phyloP scores from a whole-genome alignment of 495 filamentous ascomycete genomes.

The Cercophora newfieldiana region DNA sequence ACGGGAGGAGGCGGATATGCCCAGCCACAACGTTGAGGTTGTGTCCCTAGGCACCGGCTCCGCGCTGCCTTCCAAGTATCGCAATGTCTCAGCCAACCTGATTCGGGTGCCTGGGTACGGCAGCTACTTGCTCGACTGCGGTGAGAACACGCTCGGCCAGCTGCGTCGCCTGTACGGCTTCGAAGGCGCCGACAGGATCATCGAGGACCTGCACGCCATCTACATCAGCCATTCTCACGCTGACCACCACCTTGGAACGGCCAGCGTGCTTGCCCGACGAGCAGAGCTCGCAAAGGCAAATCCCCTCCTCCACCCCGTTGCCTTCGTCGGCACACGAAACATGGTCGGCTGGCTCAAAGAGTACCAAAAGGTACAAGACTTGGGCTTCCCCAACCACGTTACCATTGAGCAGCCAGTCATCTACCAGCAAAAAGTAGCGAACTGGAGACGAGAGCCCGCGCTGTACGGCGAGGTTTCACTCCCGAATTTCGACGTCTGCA shows the following conservation, averaged over 20 bases:
- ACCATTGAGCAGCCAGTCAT: conserved; percentile 34
- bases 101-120: conserved; percentile 80
- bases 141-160: conserved; percentile 93
- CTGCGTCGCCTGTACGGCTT: conserved; percentile 69
- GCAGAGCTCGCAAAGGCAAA: conserved; percentile 31
- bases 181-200: conserved; percentile 62
- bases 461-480: conserved; percentile 39
- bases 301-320: conserved; percentile 3
- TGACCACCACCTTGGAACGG: conserved; percentile 90
- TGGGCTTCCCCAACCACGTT: conserved; percentile 54
- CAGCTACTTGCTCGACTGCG: conserved; percentile 84
- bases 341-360: conserved; percentile 77
- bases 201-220: conserved; percentile 77
- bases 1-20: conserved; percentile 55
- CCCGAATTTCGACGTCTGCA: conserved; percentile 54
- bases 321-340: conserved; percentile 33
- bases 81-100: conserved; percentile 90
- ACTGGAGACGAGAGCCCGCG: background rate
- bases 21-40: conserved; percentile 74
- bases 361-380: conserved; percentile 74
- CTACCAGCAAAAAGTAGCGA: background rate
- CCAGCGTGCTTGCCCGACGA: conserved; percentile 77
- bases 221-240: conserved; percentile 97
- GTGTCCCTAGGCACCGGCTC: conserved; percentile 89
- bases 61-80: conserved; percentile 83